phyloP scores from a whole-genome alignment of 768 basidiomycete species.

The Boletus eberwhitei region DNA sequence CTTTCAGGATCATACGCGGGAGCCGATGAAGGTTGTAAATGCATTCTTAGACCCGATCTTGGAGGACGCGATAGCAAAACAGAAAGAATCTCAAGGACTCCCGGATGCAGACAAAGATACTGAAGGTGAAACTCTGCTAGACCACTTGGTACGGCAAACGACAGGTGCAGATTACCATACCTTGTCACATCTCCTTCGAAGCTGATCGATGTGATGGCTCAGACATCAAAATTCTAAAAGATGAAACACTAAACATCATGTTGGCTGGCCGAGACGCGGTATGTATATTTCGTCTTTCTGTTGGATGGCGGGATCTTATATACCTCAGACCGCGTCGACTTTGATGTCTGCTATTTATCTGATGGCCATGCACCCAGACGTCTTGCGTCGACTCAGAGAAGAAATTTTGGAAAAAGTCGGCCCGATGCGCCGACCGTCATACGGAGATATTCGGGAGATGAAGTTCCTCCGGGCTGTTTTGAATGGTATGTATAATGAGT shows the following conservation, averaged over 20 bases:
- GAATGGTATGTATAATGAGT: conserved; percentile 33
- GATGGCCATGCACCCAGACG: conserved; percentile 43
- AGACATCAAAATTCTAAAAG: conserved; percentile 36
- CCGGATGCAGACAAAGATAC: conserved; percentile 1
- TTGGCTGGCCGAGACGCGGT: conserved; percentile 46
- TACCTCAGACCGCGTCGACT: conserved; percentile 39
- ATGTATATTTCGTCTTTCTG: not conserved
- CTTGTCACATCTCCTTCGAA: not conserved
- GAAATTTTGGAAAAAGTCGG: conserved; percentile 43
- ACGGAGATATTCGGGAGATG: conserved; percentile 42
- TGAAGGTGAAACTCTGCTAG: conserved; percentile 41
- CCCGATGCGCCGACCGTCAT: conserved; percentile 32
- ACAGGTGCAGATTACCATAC: conserved; percentile 26
- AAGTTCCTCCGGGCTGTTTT: conserved; percentile 44
- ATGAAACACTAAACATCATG: conserved; percentile 42
- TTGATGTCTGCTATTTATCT: conserved; percentile 46
- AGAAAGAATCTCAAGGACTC: conserved; percentile 4
- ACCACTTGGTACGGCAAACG: conserved; percentile 38
- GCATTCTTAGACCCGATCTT: conserved; percentile 40
- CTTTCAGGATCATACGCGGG: conserved; percentile 26
- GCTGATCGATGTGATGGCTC: not conserved
- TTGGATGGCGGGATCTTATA: not conserved
- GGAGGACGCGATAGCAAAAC: conserved; percentile 32
- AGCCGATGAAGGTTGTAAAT: conserved; percentile 39
- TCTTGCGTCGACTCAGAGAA: conserved; percentile 38